Base-by-base conservation (phyloP, 352 stramenopile species). In the Phytophthora megakarya region DNA sequence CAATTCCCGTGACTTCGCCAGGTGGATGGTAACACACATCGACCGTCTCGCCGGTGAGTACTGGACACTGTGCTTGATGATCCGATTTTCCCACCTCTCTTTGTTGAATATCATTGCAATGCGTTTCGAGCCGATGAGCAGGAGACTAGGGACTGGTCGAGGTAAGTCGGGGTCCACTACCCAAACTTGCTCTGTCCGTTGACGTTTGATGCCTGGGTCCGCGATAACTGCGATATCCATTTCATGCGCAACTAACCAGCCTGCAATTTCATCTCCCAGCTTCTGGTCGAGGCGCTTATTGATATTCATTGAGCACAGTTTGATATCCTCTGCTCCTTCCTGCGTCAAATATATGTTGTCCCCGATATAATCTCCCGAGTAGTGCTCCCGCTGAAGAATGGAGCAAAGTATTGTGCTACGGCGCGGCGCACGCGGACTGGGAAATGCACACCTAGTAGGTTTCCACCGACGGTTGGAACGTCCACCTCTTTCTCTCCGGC, bases 321-420 rank as follows among this genome's bases (percentile, higher is more conserved):
- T 25, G 15, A 59, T 49, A 15, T 28, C 19, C 21, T 28, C 5
- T 9, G 26, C 26, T 9, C 26, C 5, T 32, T 32, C 26, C 5
- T 32, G 5, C 7, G 19, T 11, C 3, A 4, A 30, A 4, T 7
- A 5, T 3, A 35, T 45, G 33, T 40, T 28, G 18, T 49, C 38
- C 5, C 50, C 22, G 25, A 58, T 49, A n/a, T 58, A 58, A 19
- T 58, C 50, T 3, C 37, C 50, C 4, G 38, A 59, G 25, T 59
- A 59, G 18, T 59, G 50, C 13, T 48, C 49, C 22, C 50, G 7
- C 15, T 42, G 13, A 4, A 59, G 18, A 40, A 59, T 59, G 9
- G 16, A 23, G 12, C 26, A 1, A 1, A 59, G 50, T 11, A 49
- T 10, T 2, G 15, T 32, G 23, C 50, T 59, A 18, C 50, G 38